Conservation (phyloP, 768 basidiomycete species). For the Mycena epipterygia region DNA sequence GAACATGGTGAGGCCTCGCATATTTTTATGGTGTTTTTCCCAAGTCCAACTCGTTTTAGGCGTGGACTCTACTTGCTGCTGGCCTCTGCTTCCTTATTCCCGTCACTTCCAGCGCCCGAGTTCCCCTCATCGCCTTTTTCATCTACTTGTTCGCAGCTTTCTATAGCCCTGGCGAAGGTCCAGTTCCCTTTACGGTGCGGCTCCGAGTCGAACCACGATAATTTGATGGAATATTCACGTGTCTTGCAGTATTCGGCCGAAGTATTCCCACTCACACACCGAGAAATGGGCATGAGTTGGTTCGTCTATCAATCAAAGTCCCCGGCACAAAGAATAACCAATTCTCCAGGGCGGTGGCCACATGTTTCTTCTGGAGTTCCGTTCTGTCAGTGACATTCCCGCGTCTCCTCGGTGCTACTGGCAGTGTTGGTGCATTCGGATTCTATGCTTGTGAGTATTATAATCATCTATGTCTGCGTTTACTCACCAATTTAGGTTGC, state of each 20-base stretch:
- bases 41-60: too few relatives aligned
- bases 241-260: conserved; percentile 94
- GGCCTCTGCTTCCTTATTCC: conserved; percentile 79
- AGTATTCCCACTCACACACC: conserved; percentile 87
- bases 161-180: conserved; percentile 91
- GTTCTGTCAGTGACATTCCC: conserved; percentile 73
- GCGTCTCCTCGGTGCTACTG: conserved; percentile 62
- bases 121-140: conserved; percentile 56
- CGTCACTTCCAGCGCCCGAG: conserved; percentile 47
- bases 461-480: too few relatives aligned
- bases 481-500: conserved; percentile 71
- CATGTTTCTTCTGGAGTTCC: conserved; percentile 65
- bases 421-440: conserved; percentile 47
- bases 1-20: too few relatives aligned
- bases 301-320: conserved; percentile 30
- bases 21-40: too few relatives aligned
- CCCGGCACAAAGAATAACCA: conserved; percentile 1
- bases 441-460: too few relatives aligned
- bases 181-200: conserved; percentile 93
- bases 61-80: conserved; percentile 77
- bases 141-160: conserved; percentile 59
- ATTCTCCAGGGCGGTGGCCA: conserved; percentile 70
- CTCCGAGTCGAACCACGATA: too few relatives aligned
- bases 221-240: too few relatives aligned
- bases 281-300: conserved; percentile 70